Base-by-base conservation (phyloP, 1,284 basidiomycete species). In the Boletus holoroseus region DNA sequence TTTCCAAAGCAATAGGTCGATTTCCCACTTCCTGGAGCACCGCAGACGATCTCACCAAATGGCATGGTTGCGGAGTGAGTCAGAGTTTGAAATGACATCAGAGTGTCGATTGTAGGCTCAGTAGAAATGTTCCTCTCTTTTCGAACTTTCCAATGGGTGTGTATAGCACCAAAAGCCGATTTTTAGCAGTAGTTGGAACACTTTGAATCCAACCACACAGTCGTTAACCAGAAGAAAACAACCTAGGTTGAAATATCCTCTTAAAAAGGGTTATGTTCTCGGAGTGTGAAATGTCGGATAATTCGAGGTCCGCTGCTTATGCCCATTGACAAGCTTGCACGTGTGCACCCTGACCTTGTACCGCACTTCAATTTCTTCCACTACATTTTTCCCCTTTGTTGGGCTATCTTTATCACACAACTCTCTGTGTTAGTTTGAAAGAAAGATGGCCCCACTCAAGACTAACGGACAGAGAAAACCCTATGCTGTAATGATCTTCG, bases 1-100 rank as follows among this genome's bases (percentile, higher is more conserved):
- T 95, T 90, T 41, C 94, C 94, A 63, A 91, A 82, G 69, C 91
- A 94, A 66, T 96, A 96, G 0, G 93, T 96, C 1, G 91, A 90
- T 75, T 96, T 97, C 22, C 94, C 94, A 35, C 88, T 88, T 8
- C 94, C 94, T 16, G 94, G 94, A 15, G 93, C 88, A 13, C 94
- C 94, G 54, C 91, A 91, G 44, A 97, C 89, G 47, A 94, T 73
- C 69, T 91, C 88, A 32, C 88, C 88, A 61, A 91, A 92, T 5
- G 87, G 83, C 88, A 91, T 91, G 22, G 27, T 41, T 9, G 44
- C 1, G 16, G 41, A 7, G 15, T 26, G 22, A 40, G 37, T 22
- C 40, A 32, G 30, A 34, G 45, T 27, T 45, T 22, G 18, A 8
- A 8, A 32, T 41, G 26, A 30, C 28, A 36, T 42, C 5, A n/a